phyloP scores from a whole-genome alignment of 192 early-diverging fungal species.

The Glomus cerebriforme region DNA sequence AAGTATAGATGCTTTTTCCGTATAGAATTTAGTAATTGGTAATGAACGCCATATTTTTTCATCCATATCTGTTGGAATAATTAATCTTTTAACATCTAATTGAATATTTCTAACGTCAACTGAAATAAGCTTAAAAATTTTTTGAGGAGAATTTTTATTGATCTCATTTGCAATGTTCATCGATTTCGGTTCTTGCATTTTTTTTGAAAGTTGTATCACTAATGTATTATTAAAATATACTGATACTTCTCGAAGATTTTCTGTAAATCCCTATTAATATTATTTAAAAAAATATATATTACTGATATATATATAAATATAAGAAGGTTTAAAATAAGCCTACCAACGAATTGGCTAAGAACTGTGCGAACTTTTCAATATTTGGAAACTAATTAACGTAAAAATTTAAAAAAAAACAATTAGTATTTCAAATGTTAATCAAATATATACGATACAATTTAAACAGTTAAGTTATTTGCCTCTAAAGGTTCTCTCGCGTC shows the following conservation, averaged over 20 bases:
- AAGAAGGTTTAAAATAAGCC: no score
- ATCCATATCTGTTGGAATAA: conserved; percentile 37
- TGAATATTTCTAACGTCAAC: conserved; percentile 62
- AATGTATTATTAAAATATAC: no score
- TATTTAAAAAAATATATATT: conserved; percentile 33
- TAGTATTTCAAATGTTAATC: not conserved
- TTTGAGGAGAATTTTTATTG: conserved; percentile 62
- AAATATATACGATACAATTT: no score
- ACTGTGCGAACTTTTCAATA: no score
- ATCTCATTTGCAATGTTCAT: conserved; percentile 56
- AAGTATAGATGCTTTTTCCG: conserved; percentile 61
- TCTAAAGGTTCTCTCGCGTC: no score
- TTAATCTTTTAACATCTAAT: conserved; percentile 52
- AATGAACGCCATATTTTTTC: no score
- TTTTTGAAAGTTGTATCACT: no score
- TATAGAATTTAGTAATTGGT: conserved; percentile 16
- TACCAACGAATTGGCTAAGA: no score
- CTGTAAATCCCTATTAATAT: conserved; percentile 74
- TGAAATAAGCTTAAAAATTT: conserved; percentile 67
- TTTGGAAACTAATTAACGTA: conserved; percentile 45
- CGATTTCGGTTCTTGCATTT: no score
- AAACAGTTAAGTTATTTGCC: conserved; percentile 34
- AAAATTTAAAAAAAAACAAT: no score
- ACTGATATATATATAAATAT: no score
- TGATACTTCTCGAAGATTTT: no score